phyloP scores from a whole-genome alignment of 495 filamentous ascomycete genomes.

The Penicillium atrosanguineum region DNA sequence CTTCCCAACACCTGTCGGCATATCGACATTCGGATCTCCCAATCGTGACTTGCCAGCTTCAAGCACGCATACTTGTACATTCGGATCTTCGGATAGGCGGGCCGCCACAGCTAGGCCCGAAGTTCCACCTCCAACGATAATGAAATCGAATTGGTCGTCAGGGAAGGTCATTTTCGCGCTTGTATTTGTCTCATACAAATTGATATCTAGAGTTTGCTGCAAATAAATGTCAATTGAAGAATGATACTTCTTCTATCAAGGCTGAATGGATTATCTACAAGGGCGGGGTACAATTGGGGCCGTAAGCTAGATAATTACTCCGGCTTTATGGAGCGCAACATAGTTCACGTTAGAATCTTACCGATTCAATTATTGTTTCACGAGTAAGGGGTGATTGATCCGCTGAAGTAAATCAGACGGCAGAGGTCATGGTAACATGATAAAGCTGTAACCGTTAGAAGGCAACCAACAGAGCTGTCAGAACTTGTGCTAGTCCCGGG shows the following conservation, averaged over 20 bases:
- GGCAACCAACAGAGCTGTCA: too few species aligned
- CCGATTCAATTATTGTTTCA: too few species aligned
- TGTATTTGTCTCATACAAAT: background rate
- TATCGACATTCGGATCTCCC: constrained; percentile 7
- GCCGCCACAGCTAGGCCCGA: constrained; percentile 40
- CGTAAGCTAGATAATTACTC: constrained; percentile 2
- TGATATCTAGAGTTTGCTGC: too few species aligned
- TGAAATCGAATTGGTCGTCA: constrained; percentile 17
- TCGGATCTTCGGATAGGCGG: constrained; percentile 34
- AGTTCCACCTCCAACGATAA: constrained; percentile 42
- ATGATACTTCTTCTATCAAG: too few species aligned
- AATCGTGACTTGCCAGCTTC: constrained; percentile 13
- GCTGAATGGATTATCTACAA: too few species aligned
- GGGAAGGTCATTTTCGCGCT: background rate
- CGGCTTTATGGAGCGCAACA: background rate
- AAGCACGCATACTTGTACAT: constrained; percentile 12
- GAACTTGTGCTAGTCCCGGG: too few species aligned
- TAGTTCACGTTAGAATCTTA: too few species aligned
- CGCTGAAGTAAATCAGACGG: too few species aligned
- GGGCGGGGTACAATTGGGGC: background rate
- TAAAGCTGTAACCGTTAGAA: too few species aligned
- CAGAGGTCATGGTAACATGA: too few species aligned
- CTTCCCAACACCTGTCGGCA: background rate
- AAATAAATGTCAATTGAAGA: too few species aligned
- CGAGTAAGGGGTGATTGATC: too few species aligned